phyloP scores from a whole-genome alignment of 2,329 filamentous ascomycete genomes.

The Huntiella omanensis region DNA sequence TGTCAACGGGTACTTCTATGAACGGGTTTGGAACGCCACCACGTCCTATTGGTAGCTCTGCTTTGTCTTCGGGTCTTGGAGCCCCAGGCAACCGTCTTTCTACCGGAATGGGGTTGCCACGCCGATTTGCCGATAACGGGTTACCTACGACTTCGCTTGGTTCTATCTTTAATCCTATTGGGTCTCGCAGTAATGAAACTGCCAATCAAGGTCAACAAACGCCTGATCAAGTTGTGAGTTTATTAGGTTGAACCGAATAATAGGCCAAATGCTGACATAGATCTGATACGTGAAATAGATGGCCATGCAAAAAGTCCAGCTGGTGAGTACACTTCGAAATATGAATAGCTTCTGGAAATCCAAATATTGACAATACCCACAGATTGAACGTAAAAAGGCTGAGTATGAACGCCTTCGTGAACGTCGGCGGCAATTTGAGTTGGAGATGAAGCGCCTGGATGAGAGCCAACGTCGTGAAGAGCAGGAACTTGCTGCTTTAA shows the following conservation, averaged over 20 bases:
- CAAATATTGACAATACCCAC: no score
- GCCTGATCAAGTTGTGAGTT: constrained; percentile 3
- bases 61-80: neutral
- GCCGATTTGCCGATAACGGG: constrained; percentile 6
- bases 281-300: neutral
- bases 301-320: constrained; percentile 10
- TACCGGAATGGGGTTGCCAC: constrained; percentile 1
- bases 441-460: constrained; percentile 79
- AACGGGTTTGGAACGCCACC: constrained; percentile 4
- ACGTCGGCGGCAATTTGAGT: constrained; percentile 75
- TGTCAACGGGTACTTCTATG: neutral
- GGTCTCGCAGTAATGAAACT: constrained; percentile 1
- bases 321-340: constrained; percentile 18
- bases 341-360: constrained; percentile 12
- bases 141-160: neutral
- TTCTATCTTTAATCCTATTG: constrained; percentile 4
- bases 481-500: constrained; percentile 67
- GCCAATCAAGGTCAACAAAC: neutral
- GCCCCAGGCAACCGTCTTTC: neutral
- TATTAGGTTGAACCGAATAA: no score
- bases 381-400: constrained; percentile 87
- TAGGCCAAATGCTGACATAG: neutral
- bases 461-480: constrained; percentile 68
- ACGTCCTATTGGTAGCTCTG: neutral
- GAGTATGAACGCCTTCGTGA: constrained; percentile 84